These are phyloP conservation scores for Sedum album DNA, from an alignment of 164 flowering plant species.

Conservation along the genomic window DNA sequence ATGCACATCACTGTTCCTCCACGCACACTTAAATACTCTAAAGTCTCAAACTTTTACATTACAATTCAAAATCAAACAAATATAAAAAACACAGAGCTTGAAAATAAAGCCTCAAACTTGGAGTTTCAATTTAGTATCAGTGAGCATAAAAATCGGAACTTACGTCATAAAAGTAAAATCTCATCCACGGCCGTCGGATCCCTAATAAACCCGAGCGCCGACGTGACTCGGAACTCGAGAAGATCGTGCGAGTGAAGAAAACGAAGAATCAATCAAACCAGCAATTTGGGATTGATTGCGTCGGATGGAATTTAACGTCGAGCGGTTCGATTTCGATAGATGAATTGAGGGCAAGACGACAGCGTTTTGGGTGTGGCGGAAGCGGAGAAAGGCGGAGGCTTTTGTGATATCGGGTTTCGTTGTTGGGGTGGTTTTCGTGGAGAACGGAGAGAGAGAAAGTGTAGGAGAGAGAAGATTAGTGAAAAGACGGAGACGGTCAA, in stretches of 20 bases:
- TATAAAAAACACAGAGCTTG: not conserved
- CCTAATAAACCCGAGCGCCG: not conserved
- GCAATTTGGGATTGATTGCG: slow-evolving; percentile 6
- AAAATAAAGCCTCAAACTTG: not conserved
- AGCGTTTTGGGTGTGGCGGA: not conserved
- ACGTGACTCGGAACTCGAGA: not conserved
- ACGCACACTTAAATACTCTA: not conserved
- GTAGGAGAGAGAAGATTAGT: not conserved
- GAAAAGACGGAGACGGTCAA: not conserved
- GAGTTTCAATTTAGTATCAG: not conserved
- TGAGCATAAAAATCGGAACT: not conserved
- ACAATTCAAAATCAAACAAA: not conserved
- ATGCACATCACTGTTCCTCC: not conserved
- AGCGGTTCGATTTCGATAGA: not conserved
- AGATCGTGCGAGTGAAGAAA: not conserved
- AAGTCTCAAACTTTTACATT: not conserved
- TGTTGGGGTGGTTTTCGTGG: not conserved
- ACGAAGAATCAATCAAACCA: not conserved
- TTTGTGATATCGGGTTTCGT: not conserved
- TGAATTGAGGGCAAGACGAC: not conserved
- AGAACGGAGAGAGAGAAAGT: not conserved
- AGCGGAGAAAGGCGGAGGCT: slow-evolving; percentile 1
- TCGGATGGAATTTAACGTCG: not conserved
- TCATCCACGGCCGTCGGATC: not conserved
- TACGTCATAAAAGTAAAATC: not conserved